Evolutionary conservation across 768 basidiomycete species (phyloP).

Genomic region (Naganishia randhawae): DNA sequence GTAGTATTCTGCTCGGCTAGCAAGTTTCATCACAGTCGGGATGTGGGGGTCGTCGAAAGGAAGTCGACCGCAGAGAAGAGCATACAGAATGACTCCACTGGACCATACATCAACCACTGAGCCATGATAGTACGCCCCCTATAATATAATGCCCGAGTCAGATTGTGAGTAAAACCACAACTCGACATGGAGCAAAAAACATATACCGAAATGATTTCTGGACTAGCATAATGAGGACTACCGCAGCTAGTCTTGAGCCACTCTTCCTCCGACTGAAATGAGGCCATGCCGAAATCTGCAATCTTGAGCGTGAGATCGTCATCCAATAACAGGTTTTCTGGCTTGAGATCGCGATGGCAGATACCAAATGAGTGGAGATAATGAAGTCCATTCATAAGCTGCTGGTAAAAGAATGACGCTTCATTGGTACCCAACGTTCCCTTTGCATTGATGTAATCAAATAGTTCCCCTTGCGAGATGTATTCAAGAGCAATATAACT

Average conservation of each 20-base stretch:
- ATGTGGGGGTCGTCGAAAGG: conserved; percentile 89
- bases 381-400: conserved; percentile 89
- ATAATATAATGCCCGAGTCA: neutral
- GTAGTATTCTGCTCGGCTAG: conserved; percentile 69
- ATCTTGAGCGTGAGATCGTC: conserved; percentile 71
- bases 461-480: conserved; percentile 91
- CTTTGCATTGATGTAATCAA: conserved; percentile 88
- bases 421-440: conserved; percentile 75
- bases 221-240: conserved; percentile 92
- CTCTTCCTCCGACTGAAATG: conserved; percentile 65
- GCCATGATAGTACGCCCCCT: conserved; percentile 79
- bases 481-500: conserved; percentile 87
- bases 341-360: conserved; percentile 95
- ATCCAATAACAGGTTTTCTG: conserved; percentile 91
- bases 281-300: conserved; percentile 98
- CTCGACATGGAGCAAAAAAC: neutral
- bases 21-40: conserved; percentile 73
- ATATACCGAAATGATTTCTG: conserved; percentile 78
- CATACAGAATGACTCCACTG: conserved; percentile 87
- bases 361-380: conserved; percentile 98
- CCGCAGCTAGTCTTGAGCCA: conserved; percentile 93
- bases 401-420: conserved; percentile 87
- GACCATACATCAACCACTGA: conserved; percentile 94
- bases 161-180: neutral
- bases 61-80: conserved; percentile 80